phyloP scores from a whole-genome alignment of 164 flowering plant species.

The Protea cynaroides region DNA sequence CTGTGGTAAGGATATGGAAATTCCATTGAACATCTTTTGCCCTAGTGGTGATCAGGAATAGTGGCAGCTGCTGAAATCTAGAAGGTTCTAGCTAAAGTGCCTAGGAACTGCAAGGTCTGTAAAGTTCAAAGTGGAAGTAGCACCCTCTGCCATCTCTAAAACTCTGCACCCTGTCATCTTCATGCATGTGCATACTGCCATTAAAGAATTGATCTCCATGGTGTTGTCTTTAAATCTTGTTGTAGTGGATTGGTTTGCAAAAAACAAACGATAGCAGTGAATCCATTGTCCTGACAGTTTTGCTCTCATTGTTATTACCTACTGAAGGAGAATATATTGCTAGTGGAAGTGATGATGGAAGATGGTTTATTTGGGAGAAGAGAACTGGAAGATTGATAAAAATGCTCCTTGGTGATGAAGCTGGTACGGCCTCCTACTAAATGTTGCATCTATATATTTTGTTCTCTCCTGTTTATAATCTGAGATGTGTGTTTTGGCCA shows the following conservation, averaged over 20 bases:
- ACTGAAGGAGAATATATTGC: conserved; percentile 78
- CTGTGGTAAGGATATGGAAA: no score
- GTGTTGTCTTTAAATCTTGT: no score
- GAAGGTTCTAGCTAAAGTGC: no score
- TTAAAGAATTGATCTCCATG: no score
- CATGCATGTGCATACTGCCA: no score
- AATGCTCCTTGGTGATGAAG: conserved; percentile 88
- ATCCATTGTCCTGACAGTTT: not conserved
- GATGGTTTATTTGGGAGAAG: conserved; percentile 99
- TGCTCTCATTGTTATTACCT: conserved; percentile 1
- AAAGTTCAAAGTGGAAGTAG: no score
- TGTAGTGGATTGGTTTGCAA: not conserved
- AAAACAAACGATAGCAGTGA: not conserved
- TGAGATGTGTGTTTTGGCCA: conserved; percentile 23
- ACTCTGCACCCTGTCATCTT: no score
- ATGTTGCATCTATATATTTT: not conserved
- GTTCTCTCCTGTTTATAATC: not conserved
- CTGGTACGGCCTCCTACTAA: conserved; percentile 42
- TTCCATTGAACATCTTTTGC: no score
- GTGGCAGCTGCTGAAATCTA: no score
- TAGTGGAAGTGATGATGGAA: conserved; percentile 98
- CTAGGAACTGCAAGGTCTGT: no score
- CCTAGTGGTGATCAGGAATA: no score
- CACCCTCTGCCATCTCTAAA: no score
- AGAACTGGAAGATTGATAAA: conserved; percentile 84